Base-by-base conservation (phyloP, 1,139 yeast genomes). In the Yamadazyma triangularis region DNA sequence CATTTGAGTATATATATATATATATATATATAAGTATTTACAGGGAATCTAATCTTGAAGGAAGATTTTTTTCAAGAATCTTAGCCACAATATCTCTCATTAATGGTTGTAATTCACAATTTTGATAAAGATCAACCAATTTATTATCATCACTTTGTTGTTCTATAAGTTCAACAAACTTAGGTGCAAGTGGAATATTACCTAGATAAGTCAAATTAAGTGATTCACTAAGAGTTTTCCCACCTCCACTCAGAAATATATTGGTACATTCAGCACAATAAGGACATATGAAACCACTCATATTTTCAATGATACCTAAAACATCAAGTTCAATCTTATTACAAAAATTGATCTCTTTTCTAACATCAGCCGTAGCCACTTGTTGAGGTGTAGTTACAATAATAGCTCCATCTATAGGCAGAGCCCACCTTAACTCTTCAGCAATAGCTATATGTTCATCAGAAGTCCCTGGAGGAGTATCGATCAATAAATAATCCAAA, bases 381-480 rank as follows among this genome's bases (percentile, higher is more conserved):
- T 61, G 69, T 36, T 68, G 74, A 2, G 74, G 74, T 0, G 74
- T 68, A 11, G 73, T 68, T 16, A 68, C 74, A 2, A 68, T 64
- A 3, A 68, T 58, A 14, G 74, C 74, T 0, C 74, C 74, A 35
- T 67, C 73, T 3, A 64, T 51, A 3, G 72, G 72, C 25, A 54
- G 54, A 4, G 73, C 72, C 50, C 64, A 73, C 36, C 85, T 60
- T 30, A 91, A 67, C 52, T 87, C 94, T 53, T 93, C 97, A 2
- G 96, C 97, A 19, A 93, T 82, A 3, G 96, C 89, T 26, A 93
- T 91, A 56, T 93, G 99, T 55, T 93, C 99, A 55, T 93, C 99
- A 0, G 95, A 83, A 0, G 99, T 91, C 0, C 99, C 99, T 0
- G 99, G 99, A 0, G 99, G 99, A 0, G 99, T 91, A 51, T 93